Evolutionary conservation across 768 basidiomycete genomes (phyloP), one percentile per base, ranked within the genome.

Genomic region (Termitomyces sp.): DNA sequence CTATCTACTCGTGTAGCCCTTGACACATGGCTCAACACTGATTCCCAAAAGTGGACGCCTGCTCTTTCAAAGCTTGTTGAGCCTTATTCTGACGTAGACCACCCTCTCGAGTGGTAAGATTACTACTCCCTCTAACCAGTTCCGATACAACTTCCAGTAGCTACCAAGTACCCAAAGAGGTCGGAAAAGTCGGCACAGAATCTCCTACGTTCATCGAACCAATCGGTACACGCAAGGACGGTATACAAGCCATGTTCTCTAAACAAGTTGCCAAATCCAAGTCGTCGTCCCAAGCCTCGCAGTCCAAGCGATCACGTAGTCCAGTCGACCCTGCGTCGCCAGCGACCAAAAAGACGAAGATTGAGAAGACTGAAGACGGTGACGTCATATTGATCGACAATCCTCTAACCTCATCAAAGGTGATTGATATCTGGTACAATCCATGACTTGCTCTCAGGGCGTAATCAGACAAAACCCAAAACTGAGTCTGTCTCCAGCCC

Each of bases 121-220:
- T 18, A 13, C n/a, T 14, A 38, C 32, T 18, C 8, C 44, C 12
- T 53, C 35, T 9, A 3, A 1, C 7, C 32, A 33, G 12, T 23
- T 9, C 30, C n/a, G 13, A 30, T 40, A 46, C 46, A 32, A 57
- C 35, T 23, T 57, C 18, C 20, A 33, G 23, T 62, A 95, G 94
- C 67, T 97, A 95, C 68, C 84, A 83, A 58, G 95, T 97, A 0
- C 92, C 92, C 0, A 84, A 83, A 63, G 95, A 97, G 75, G 86
- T 97, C 0, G 95, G 95, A 0, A 95, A 89, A 72, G 89, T 98
- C 4, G 92, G 93, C 8, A 85, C 77, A 8, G 89, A 98, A 67
- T 93, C 90, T 1, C 73, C 89, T 0, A 81, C 85, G 0, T 97
- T 91, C 70, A 86, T 97, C 55, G 79, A 92, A 65, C 94, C 95